Conservation (phyloP, 257 asterid genomes). For the Catharanthus roseus region DNA sequence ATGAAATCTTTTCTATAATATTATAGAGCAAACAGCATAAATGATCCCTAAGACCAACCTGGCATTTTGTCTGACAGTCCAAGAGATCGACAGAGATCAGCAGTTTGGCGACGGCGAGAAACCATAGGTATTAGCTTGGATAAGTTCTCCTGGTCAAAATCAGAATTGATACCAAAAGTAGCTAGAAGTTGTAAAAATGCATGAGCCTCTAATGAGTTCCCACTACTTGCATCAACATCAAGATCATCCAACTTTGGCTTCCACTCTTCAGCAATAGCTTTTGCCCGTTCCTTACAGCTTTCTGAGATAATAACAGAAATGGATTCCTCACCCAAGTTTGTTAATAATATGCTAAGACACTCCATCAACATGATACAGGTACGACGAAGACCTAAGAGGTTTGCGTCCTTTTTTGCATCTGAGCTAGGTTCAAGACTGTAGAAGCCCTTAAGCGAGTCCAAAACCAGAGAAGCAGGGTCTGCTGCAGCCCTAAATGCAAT, state of each 20-base stretch:
- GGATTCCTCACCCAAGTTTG: slow-evolving; percentile 37
- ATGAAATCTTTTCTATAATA: too few species aligned
- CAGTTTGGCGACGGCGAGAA: slow-evolving; percentile 95
- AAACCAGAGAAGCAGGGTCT: slow-evolving; percentile 74
- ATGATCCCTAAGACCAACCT: slow-evolving; percentile 42
- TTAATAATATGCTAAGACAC: slow-evolving; percentile 67
- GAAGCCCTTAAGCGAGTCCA: slow-evolving; percentile 88
- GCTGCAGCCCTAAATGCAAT: slow-evolving; percentile 68
- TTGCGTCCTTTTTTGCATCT: slow-evolving; percentile 79
- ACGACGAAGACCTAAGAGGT: slow-evolving; percentile 79
- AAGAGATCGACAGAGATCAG: slow-evolving; percentile 91
- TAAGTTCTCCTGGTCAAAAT: slow-evolving; percentile 70
- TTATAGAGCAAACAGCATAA: slow-evolving; percentile 12
- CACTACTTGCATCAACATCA: slow-evolving; percentile 88
- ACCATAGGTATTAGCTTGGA: slow-evolving; percentile 93
- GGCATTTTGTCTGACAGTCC: slow-evolving; percentile 93
- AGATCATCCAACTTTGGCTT: slow-evolving; percentile 84
- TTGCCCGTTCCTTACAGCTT: slow-evolving; percentile 68
- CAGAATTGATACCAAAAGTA: slow-evolving; percentile 78
- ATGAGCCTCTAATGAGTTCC: slow-evolving; percentile 97
- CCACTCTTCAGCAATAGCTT: slow-evolving; percentile 89
- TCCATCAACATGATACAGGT: slow-evolving; percentile 97
- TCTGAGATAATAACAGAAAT: slow-evolving; percentile 41
- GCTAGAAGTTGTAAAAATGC: slow-evolving; percentile 93
- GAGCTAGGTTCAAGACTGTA: slow-evolving; percentile 47